These are phyloP conservation scores for Leptosphaerulina australis DNA, from an alignment of 2,329 filamentous ascomycete species.

Conservation along the genomic window DNA sequence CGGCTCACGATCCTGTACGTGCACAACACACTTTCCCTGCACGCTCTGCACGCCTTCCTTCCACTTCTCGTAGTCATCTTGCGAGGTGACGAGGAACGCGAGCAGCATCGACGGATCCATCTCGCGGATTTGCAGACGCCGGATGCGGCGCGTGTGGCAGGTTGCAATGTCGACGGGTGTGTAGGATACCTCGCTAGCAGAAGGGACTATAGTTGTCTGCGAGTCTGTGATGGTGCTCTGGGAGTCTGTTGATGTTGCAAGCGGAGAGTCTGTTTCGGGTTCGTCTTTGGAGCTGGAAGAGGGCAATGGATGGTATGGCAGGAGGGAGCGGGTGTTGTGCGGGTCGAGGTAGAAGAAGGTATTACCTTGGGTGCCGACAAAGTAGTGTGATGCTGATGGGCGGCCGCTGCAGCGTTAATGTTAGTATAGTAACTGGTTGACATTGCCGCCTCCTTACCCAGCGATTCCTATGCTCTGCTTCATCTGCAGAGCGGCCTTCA, in stretches of 20 bases:
- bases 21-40: conserved; percentile 78
- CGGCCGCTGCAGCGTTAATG: conserved; percentile 68
- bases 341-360: conserved; percentile 95
- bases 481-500: conserved; percentile 83
- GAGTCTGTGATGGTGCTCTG: conserved; percentile 23
- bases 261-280: conserved; percentile 1
- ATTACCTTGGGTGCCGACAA: conserved; percentile 73
- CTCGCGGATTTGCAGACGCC: conserved; percentile 81
- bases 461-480: conserved; percentile 95
- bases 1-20: conserved; percentile 73
- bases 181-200: conserved; percentile 54
- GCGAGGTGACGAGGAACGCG: conserved; percentile 82
- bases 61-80: conserved; percentile 86
- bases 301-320: conserved; percentile 64
- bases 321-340: conserved; percentile 78
- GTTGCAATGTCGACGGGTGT: conserved; percentile 75
- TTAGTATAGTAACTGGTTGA: too few relatives aligned
- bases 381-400: conserved; percentile 86
- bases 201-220: conserved; percentile 32
- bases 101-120: conserved; percentile 99
- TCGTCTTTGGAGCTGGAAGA: background rate
- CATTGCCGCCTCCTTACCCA: conserved; percentile 66
- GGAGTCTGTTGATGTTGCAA: conserved; percentile 22
- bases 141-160: conserved; percentile 85
- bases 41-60: conserved; percentile 74